Evolutionary conservation across 345 rosid species (phyloP).

Genomic region (Citrus medica): DNA sequence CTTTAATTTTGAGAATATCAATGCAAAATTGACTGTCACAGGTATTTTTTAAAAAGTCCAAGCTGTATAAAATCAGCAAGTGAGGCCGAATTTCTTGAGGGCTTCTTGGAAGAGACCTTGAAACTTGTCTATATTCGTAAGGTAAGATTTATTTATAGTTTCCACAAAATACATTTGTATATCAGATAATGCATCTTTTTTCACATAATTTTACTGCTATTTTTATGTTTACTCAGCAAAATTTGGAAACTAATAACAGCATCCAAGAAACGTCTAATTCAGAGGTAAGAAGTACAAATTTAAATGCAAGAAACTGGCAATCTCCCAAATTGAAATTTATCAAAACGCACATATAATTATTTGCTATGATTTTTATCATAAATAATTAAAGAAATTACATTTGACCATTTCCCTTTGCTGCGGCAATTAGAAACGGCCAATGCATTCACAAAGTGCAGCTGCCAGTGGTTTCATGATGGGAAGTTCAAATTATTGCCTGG

Average conservation of each 20-base stretch:
- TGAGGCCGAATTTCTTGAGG: constrained; percentile 10
- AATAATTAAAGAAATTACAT: background rate
- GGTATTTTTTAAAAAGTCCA: constrained; percentile 5
- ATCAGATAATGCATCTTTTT: too few species aligned
- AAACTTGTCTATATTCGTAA: constrained; percentile 9
- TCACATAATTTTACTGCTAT: too few species aligned
- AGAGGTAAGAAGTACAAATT: background rate
- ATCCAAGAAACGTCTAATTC: background rate
- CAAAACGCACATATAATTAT: too few species aligned
- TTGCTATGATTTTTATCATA: background rate
- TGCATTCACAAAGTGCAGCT: background rate
- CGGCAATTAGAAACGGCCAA: background rate
- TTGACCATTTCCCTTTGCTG: background rate
- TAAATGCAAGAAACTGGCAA: too few species aligned
- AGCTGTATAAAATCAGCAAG: constrained; percentile 4
- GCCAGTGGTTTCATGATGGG: background rate
- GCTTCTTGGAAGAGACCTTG: constrained; percentile 13
- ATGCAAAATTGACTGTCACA: background rate
- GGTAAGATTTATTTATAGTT: background rate
- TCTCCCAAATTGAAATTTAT: too few species aligned
- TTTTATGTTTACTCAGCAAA: background rate
- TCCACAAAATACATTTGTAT: too few species aligned
- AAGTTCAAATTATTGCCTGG: background rate
- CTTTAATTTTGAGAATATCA: background rate
- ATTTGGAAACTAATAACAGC: background rate